Evolutionary conservation across 352 stramenopile species (phyloP), one percentile per base, ranked within the genome.

Genomic region (Pythium insidiosum): DNA sequence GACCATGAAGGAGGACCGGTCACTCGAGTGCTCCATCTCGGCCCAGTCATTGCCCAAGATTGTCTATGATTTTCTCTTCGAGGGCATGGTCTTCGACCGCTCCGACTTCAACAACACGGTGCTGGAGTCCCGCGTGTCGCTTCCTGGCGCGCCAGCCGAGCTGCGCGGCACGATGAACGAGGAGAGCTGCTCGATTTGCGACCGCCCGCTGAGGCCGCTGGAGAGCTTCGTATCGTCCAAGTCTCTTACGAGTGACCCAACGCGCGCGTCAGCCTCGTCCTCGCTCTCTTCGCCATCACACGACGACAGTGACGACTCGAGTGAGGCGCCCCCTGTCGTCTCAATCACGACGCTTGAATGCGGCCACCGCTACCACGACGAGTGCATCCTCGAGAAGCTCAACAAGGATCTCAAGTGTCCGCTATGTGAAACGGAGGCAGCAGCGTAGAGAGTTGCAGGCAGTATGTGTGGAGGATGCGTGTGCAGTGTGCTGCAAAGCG

Each of bases 341-440:
- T 74, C 72, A 26, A 53, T 92, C 20, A 89, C 80, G 20, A 88
- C 77, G 29, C 65, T 93, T 2, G 54, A 80, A 35, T 93, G 80
- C 39, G 75, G 80, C 13, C 80, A 93, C 54, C 77, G 75, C 36
- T 93, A 88, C 62, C 80, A 93, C 50, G 80, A 93, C 40, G 80
- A 93, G 45, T 93, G 80, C 54, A 93, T 93, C 42, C 55, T 93
- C 6, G 62, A 57, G 35, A 88, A 92, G 50, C 69, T 92, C 25
- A 92, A 92, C 56, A 59, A 86, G 49, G 63, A 45, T 19, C 58
- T 92, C 7, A 43, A 54, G 36, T 92, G 80, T 49, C 80, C 80
- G 19, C 52, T 85, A 10, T 92, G 80, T 19, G 25, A 31, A 13
- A 38, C 49, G 7, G 35, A 36, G 4, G 40, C 33, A 18, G 21